Base-by-base conservation (phyloP, 345 rosid genomes). In the Brassica incana region DNA sequence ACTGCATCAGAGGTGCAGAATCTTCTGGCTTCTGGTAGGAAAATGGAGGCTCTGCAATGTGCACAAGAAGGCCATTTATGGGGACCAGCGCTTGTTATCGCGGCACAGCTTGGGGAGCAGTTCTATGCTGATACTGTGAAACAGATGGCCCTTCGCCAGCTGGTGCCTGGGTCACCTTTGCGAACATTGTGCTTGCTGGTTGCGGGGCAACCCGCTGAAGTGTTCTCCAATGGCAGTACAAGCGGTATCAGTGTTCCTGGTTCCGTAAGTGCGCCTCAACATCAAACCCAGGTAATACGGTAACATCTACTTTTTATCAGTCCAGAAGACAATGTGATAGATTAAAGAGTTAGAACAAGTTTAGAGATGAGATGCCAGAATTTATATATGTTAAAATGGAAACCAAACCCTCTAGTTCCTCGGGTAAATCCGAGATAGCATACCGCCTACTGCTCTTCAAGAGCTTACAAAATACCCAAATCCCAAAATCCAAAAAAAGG, bases 171-270 rank as follows among this genome's bases (percentile, higher is more conserved):
- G 76, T 91, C 99, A 73, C 98, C 99, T 66, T 80, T 96, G 87
- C 90, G 99, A 71, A 96, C 99, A 78, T 83, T 96, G 76, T 96
- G 97, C 88, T 78, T 96, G 84, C 92, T 96, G 78, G 93, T 96
- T 85, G 99, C 98, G 7, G 99, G 99, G 73, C 94, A 92, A 83
- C 97, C 97, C n/a, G 97, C 93, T 16, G 99, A 91, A 69, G 97
- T 93, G 61, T 92, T 93, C 84, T 82, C 97, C 69, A 16, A 80
- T 32, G 90, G 80, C 33, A 64, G 80, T 77, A 38, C 85, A 54
- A 60, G 77, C 52, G 67, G 77, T 68, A 73, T 71, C 77, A 82
- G 69, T 73, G 48, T 83, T 90, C 81, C 85, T 58, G 85, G 87
- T 74, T 78, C 82, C 27, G 23, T 65, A 7, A 78, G 73, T 83